Evolutionary conservation across 495 filamentous ascomycete species (phyloP).

Genomic region (Friedmanniomyces simplex): DNA sequence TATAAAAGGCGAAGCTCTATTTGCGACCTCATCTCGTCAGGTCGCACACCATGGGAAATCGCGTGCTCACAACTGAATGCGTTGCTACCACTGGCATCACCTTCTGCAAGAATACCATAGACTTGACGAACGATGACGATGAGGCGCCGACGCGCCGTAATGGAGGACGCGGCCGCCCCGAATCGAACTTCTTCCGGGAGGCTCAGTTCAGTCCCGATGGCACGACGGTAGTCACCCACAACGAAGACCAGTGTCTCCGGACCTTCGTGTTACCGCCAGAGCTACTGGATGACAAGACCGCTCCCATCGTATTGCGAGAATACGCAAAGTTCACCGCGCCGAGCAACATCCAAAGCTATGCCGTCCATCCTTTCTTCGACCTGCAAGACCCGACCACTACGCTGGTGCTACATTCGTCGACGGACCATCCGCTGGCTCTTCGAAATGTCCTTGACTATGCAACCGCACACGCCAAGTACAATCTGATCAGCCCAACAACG

Average conservation of each 20-base stretch:
- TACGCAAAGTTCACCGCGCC: conserved; percentile 52
- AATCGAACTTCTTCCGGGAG: conserved; percentile 12
- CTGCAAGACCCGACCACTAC: conserved; percentile 57
- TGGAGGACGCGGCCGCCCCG: background rate
- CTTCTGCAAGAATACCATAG: background rate
- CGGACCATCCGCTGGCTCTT: conserved; percentile 69
- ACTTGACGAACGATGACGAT: background rate
- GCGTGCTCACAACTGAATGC: background rate
- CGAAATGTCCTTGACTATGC: conserved; percentile 40
- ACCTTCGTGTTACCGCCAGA: conserved; percentile 65
- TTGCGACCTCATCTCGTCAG: background rate
- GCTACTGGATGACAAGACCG: conserved; percentile 47
- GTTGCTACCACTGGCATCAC: conserved; percentile 1
- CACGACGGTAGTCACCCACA: conserved; percentile 66
- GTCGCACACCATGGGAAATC: background rate
- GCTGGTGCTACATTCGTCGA: conserved; percentile 53
- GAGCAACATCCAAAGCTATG: conserved; percentile 59
- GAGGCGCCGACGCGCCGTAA: background rate
- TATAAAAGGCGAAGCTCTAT: background rate
- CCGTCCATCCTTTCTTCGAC: conserved; percentile 63
- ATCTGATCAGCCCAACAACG: conserved; percentile 59
- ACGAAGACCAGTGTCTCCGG: conserved; percentile 54
- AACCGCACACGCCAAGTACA: conserved; percentile 49
- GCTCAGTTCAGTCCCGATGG: conserved; percentile 50
- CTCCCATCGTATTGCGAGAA: conserved; percentile 41